Evolutionary conservation across 2,329 filamentous ascomycete genomes (phyloP), one percentile per base, ranked within the genome.

Genomic region (Sclerotinia spermophila): DNA sequence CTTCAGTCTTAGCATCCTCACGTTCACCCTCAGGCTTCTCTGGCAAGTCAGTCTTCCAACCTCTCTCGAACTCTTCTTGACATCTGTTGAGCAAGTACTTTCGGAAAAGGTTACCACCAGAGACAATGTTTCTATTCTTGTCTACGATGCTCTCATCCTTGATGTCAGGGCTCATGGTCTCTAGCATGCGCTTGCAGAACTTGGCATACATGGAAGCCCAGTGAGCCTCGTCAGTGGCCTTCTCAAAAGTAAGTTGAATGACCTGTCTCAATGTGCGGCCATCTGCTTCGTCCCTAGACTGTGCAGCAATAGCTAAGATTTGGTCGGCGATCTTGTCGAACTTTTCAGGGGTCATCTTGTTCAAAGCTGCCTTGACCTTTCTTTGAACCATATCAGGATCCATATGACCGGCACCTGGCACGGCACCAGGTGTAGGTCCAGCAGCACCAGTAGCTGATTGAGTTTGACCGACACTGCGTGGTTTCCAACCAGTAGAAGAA

Each of bases 291-390:
- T 97, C 92, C 86, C 97, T 97, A 68, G 95, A 98, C 81, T 99
- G 96, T 33, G 89, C 92, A 40, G 95, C 94, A 80, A 99, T 99
- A 68, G 89, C 86, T 42, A 99, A 87, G 73, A 99, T 97, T 81
- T 97, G 94, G 73, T 94, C 92, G 10, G 96, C 89, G 76, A 99
- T 97, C 83, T 91, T 94, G 80, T 97, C 94, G 78, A 99, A 99
- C 80, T 98, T 99, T 83, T 99, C 96, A 0, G 96, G 96, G 0
- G 96, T 98, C 96, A 99, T 98, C 91, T 99, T 99, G 89, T 99
- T 99, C 78, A 99, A 85, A 73, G 92, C 92, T 74, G 94, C 92
- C 90, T 99, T 99, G 81, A 99, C 96, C 90, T 99, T 99, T 77
- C 95, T 91, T 84, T 99, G 96, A 71, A 99, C 96, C 85, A 96